phyloP scores from a whole-genome alignment of 2,329 filamentous ascomycete species.

The Claviceps monticola region DNA sequence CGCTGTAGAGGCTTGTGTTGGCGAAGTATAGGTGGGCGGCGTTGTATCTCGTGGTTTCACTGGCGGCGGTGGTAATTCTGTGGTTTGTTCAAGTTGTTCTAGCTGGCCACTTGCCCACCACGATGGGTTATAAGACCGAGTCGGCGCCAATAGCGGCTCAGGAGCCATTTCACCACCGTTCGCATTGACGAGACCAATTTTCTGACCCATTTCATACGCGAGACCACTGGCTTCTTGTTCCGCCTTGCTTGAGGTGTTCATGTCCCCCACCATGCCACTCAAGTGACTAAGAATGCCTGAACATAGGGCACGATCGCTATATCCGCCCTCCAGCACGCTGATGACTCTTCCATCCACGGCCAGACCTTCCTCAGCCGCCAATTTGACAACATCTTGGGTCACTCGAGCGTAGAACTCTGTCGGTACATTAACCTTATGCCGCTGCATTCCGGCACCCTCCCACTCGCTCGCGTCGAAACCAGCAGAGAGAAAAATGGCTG shows the following conservation, averaged over 20 bases:
- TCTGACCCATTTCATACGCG: conserved; percentile 44
- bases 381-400: conserved; percentile 66
- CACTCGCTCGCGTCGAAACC: conserved; percentile 96
- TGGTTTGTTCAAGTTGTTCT: conserved; percentile 52
- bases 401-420: conserved; percentile 93
- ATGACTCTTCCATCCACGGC: conserved; percentile 73
- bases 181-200: conserved; percentile 27
- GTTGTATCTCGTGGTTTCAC: conserved; percentile 42
- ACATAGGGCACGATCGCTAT: conserved; percentile 79
- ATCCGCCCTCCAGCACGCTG: conserved; percentile 90
- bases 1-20: conserved; percentile 75
- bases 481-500: conserved; percentile 86
- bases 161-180: conserved; percentile 12
- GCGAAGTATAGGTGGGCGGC: conserved; percentile 65
- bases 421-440: conserved; percentile 88
- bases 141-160: conserved; percentile 12
- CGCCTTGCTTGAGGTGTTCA: conserved; percentile 27
- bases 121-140: conserved; percentile 44
- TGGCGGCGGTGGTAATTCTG: conserved; percentile 32
- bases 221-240: conserved; percentile 27
- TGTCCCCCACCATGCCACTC: conserved; percentile 55
- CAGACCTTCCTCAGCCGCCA: conserved; percentile 68
- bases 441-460: conserved; percentile 86
- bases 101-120: conserved; percentile 61
- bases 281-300: conserved; percentile 86